Percentiles rank a stretch among this genome's conserved stretches.
phyloP scores from a whole-genome alignment of 73 alveolate genomes.

The Diophrys sp. region DNA sequence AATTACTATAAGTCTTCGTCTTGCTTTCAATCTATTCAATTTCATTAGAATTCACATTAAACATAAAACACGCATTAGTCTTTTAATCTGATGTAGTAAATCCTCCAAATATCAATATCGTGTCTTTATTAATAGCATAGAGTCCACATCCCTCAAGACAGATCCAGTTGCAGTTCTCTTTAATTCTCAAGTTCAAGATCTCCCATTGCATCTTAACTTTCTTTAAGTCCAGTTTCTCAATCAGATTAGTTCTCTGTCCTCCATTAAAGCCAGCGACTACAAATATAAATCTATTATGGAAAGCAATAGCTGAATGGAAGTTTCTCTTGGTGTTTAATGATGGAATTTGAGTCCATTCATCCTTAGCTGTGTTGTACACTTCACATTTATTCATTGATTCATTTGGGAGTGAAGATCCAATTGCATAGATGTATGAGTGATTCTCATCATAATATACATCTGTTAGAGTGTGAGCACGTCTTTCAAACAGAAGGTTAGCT shows the following conservation, averaged over 20 bases:
- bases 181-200: conserved; percentile 44
- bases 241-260: conserved; percentile 62
- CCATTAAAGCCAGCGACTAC: conserved; percentile 72
- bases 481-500: conserved; percentile 52
- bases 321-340: conserved; percentile 55
- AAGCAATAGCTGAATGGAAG: conserved; percentile 61
- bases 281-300: conserved; percentile 42
- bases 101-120: conserved; percentile 60
- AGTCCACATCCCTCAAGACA: conserved; percentile 72
- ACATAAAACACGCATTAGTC: conserved; percentile 54
- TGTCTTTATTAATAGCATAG: conserved; percentile 27
- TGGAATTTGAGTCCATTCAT: conserved; percentile 47
- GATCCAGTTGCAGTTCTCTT: conserved; percentile 58
- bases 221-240: conserved; percentile 52
- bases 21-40: conserved; percentile 49
- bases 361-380: conserved; percentile 43
- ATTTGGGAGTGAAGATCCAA: conserved; percentile 56
- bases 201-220: conserved; percentile 45
- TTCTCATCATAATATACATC: conserved; percentile 37
- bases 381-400: conserved; percentile 67
- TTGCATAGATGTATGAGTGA: conserved; percentile 52
- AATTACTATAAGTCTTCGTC: conserved; percentile 46
- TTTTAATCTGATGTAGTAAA: conserved; percentile 58
- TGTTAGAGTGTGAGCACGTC: conserved; percentile 69
- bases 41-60: conserved; percentile 51